phyloP scores from a whole-genome alignment of 2,329 filamentous ascomycete genomes.

The Emericellopsis cladophorae region DNA sequence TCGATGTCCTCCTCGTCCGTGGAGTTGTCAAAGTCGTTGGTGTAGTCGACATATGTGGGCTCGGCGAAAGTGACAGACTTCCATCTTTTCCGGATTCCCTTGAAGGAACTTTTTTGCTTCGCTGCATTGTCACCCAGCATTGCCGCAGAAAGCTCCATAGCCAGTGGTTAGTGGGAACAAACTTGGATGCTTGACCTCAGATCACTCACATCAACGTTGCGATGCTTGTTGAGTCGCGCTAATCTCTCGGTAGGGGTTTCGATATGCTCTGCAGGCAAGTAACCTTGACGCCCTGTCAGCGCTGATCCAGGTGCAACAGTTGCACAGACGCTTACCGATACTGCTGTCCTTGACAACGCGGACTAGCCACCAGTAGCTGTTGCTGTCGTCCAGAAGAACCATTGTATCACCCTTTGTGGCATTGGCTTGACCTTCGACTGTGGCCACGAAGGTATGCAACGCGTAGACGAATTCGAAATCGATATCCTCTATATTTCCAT shows the following conservation, averaged over 20 bases:
- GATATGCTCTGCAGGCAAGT: constrained; percentile 93
- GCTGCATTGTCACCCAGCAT: constrained; percentile 56
- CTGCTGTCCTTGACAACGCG: constrained; percentile 95
- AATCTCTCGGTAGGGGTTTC: constrained; percentile 93
- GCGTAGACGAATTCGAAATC: constrained; percentile 99
- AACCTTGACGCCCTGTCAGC: constrained; percentile 47
- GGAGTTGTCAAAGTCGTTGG: constrained; percentile 70
- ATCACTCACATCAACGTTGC: constrained; percentile 80
- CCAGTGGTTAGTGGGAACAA: not conserved
- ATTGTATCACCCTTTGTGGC: constrained; percentile 97
- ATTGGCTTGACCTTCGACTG: constrained; percentile 95
- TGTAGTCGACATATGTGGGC: constrained; percentile 80
- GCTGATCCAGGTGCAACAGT: not conserved
- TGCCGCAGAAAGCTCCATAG: constrained; percentile 41
- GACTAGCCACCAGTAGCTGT: constrained; percentile 99
- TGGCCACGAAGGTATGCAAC: constrained; percentile 92
- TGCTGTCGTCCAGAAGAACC: constrained; percentile 95
- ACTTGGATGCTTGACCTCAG: too few relatives aligned
- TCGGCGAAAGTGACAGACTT: constrained; percentile 81
- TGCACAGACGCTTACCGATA: constrained; percentile 44
- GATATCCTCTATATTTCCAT: constrained; percentile 85
- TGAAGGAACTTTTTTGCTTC: constrained; percentile 72
- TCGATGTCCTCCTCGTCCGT: constrained; percentile 54
- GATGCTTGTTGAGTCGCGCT: constrained; percentile 89
- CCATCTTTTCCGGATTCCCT: constrained; percentile 69